Base-by-base conservation (phyloP, 2,329 filamentous ascomycete species). In the Paracamarosporium sp. region DNA sequence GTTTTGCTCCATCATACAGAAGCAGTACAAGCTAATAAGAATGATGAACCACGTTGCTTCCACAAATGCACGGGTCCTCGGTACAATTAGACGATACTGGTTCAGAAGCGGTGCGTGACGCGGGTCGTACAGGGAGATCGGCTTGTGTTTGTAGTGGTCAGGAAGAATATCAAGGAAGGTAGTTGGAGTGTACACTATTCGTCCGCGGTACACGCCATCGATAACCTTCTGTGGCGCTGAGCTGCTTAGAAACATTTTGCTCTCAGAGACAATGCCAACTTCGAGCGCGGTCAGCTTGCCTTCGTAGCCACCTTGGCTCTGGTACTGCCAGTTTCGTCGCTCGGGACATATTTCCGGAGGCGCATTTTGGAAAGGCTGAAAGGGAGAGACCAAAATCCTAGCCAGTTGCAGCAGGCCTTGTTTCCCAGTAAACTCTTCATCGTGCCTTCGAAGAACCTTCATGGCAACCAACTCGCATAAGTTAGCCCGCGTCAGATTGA, bases 321-420 rank as follows among this genome's bases (percentile, higher is more conserved):
- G 76, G 3, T 81, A 75, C 2, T 80, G 76, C 74, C 81, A 83
- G 57, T 76, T 74, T 30, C 78, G 77, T 17, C 83, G 80, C 63
- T 90, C 83, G 15, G 82, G 79, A 33, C 86, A 82, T 38, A 93
- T 83, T 54, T 90, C 84, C 1, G 82, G 78, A 0, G 92, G 92
- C 0, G 91, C 91, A 64, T 91, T 91, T 76, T 95, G 91, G 67
- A 95, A 95, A 1, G 92, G 91, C 67, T 93, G 89, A 67, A 96
- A 95, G 13, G 90, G 90, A 15, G 91, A 90, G 13, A 96, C 90
- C 20, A 95, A 84, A 30, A 95, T 89, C 65, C 93, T 90, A 5
- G 91, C 87, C 5, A 95, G 82, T 22, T 92, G 80, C 4, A 95
- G 80, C 12, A 95, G 82, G 1, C 91, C 90, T 25, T 88, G 82